Evolutionary conservation across 202 grass and related monocot genomes (phyloP), one percentile per base, ranked within the genome.

Genomic region (Musa balbisiana): DNA sequence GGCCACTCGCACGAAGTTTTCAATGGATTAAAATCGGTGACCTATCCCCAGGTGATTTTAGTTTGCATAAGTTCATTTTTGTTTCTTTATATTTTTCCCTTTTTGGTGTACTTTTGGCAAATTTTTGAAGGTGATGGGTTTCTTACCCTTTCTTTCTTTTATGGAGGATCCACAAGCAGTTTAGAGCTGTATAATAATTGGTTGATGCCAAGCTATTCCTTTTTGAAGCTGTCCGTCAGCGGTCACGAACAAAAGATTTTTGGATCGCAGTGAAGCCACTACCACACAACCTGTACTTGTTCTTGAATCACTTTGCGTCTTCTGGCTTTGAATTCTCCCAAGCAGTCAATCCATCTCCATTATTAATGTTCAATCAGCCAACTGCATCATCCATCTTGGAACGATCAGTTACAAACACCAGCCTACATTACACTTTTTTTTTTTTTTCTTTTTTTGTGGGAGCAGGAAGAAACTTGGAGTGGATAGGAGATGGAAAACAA

Each of bases 21-120:
- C 91, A 99, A 56, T 94, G 91, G 91, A 91, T 99, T 70, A 94
- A 92, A 85, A 99, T 69, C 85, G 87, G 22, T 83, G 91, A 68
- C 83, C 87, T 67, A 24, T 87, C 91, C 66, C 72, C 86, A 79
- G 87, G 94, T 93, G 29, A 33, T 91, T 43, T 80, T 23, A 49
- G 29, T 33, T 33, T 33, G 29, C 29, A 33, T 33, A 33, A 33
- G 29, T 33, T 24, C 27, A 13, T 11, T 51, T 62, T 76, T 11
- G 9, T 8, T 13, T 29, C 6, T 19, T 69, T 33, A 33, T 33
- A 4, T 33, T 33, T 33, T 33, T 33, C 3, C 3, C 24, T 52
- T 60, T 78, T 78, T 17, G 0, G 11, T 62, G 64, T 24, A 58
- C 54, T 19, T 11, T 56, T 33, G 12, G 55, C 16, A 27, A 27